Base-by-base conservation (phyloP, 2,329 filamentous ascomycete genomes). In the Neonectria magnoliae region DNA sequence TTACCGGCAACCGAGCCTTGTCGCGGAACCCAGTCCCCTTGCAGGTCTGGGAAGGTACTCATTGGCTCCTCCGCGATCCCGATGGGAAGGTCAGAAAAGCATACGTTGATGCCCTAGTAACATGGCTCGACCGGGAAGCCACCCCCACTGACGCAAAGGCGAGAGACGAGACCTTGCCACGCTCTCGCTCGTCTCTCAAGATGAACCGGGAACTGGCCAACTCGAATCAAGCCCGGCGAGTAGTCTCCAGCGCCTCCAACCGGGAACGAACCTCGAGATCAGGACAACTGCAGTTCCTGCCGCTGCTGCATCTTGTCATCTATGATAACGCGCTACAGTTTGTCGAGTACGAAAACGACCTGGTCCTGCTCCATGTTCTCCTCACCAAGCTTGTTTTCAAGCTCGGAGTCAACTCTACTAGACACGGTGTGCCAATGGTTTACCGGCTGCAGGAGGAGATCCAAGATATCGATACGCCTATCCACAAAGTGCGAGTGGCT, bases 1-100 rank as follows among this genome's bases (percentile, higher is more conserved):
- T 85, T 64, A 84, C 82, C 69, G 86, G 85, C 69, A 89, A 85
- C 76, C 85, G 83, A 56, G 87, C 87, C 31, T 86, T 96, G 56
- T 88, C 89, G 6, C 87, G 94, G 67, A 93, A 91, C 76, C 88
- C 85, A 44, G 92, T 97, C 1, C 90, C 92, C 0, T 85, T 97
- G 9, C 87, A 92, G 59, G 91, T 94, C 0, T 99, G 96, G 96
- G 94, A 98, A 78, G 93, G 93, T n/a, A 97, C 94, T 0, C 93
- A 98, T 66, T 97, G 93, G 93, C 87, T 98, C 48, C 82, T 98
- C 20, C 90, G 92, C 41, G 95, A 98, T 73, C 85, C 88, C 1
- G 91, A 94, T 72, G 88, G 88, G 33, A 85, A 88, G 33, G 94
- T 98, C 36, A 89, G 94, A 58, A 91, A 91, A 76, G 93, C 94